These are phyloP conservation scores for Tolypocladium tropicale DNA, from an alignment of 2,329 filamentous ascomycete genomes.

Conservation along the genomic window DNA sequence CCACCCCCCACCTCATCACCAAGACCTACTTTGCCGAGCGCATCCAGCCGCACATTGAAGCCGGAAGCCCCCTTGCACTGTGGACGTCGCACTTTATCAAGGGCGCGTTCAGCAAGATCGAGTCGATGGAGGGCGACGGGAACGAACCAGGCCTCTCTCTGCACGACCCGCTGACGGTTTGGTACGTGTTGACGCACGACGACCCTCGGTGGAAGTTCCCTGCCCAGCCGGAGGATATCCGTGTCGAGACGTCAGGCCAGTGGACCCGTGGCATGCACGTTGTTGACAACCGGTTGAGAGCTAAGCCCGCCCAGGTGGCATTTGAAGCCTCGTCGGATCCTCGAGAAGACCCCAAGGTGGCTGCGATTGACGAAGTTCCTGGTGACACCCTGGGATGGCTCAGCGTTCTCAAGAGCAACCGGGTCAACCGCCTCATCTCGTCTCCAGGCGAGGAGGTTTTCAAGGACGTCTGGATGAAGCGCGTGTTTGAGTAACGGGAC, in stretches of 20 bases:
- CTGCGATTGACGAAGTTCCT: constrained; percentile 39
- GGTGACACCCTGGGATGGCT: constrained; percentile 73
- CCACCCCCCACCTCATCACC: constrained; percentile 56
- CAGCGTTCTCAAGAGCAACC: constrained; percentile 63
- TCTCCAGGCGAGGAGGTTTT: constrained; percentile 61
- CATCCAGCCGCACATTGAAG: constrained; percentile 43
- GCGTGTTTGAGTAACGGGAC: constrained; percentile 44
- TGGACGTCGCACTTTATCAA: constrained; percentile 65
- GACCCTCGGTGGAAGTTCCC: constrained; percentile 48
- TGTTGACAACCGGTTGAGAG: constrained; percentile 58
- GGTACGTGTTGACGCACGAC: constrained; percentile 60
- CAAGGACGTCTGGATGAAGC: constrained; percentile 53
- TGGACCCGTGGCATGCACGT: constrained; percentile 93
- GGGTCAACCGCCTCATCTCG: constrained; percentile 61
- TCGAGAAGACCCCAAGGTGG: constrained; percentile 26
- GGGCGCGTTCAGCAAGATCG: constrained; percentile 61
- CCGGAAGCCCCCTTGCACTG: constrained; percentile 60
- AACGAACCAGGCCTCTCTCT: constrained; percentile 52
- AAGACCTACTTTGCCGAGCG: constrained; percentile 47
- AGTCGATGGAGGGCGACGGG: constrained; percentile 47
- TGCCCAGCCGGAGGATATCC: constrained; percentile 63
- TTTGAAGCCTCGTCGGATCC: constrained; percentile 30
- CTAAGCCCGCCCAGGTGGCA: constrained; percentile 36
- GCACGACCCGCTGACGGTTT: constrained; percentile 70
- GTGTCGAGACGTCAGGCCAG: constrained; percentile 82